Evolutionary conservation across 1,284 basidiomycete genomes (phyloP).

Genomic region (Leccinum cinnamomeum): DNA sequence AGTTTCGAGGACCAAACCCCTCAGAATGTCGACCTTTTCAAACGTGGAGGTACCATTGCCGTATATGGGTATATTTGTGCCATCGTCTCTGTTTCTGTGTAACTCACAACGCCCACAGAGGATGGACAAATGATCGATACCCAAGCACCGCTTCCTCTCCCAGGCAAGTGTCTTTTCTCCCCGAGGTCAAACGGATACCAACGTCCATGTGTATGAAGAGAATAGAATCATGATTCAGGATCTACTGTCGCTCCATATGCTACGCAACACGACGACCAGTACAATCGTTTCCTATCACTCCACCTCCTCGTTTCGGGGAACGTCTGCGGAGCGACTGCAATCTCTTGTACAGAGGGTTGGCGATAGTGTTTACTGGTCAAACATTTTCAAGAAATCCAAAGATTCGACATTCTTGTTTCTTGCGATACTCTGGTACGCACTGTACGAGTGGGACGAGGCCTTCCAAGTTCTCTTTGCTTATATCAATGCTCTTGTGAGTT

Average conservation of each 20-base stretch:
- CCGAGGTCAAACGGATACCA: not conserved
- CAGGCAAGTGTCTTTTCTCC: conserved; percentile 9
- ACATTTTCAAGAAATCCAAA: conserved; percentile 43
- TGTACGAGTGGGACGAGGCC: conserved; percentile 59
- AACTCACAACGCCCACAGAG: conserved; percentile 8
- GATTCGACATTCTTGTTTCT: conserved; percentile 58
- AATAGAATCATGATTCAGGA: conserved; percentile 32
- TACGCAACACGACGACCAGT: conserved; percentile 36
- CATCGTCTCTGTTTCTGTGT: not conserved
- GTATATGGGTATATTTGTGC: conserved; percentile 15
- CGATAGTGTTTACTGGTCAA: conserved; percentile 52
- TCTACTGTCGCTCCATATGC: conserved; percentile 41
- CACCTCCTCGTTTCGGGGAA: conserved; percentile 26
- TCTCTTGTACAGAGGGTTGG: conserved; percentile 36
- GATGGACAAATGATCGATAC: conserved; percentile 46
- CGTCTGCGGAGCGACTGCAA: conserved; percentile 36
- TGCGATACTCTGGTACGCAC: conserved; percentile 53
- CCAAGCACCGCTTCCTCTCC: conserved; percentile 45
- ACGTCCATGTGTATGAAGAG: conserved; percentile 14
- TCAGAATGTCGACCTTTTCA: conserved; percentile 3
- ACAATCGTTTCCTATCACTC: conserved; percentile 46
- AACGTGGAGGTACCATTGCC: conserved; percentile 4
- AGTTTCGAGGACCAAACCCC: conserved; percentile 9
- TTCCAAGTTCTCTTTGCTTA: conserved; percentile 48
- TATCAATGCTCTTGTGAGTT: conserved; percentile 44